phyloP scores from a whole-genome alignment of 2,329 filamentous ascomycete genomes.

The Helotiales sp. region DNA sequence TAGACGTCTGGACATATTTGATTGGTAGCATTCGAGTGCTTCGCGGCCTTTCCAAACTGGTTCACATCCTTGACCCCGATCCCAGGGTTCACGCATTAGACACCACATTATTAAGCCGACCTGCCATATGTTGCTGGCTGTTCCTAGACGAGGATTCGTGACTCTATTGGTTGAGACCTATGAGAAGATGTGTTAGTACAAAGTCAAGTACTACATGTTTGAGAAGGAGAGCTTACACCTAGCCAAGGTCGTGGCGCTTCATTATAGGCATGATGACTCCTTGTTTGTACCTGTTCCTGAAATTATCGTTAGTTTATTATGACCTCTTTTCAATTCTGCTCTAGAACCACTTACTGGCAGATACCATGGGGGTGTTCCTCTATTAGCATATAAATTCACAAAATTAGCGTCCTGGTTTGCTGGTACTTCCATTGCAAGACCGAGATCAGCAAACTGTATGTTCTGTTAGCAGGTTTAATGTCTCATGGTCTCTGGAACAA shows the following conservation, averaged over 20 bases:
- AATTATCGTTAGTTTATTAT: background rate
- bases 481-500: background rate
- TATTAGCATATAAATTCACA: background rate
- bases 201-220: background rate
- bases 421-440: background rate
- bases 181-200: background rate
- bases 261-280: background rate
- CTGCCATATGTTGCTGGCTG: conserved; percentile 15
- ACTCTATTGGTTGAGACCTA: background rate
- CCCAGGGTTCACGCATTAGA: background rate
- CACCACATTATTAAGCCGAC: conserved; percentile 14
- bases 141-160: background rate
- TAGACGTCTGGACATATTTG: conserved; percentile 3
- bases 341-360: background rate
- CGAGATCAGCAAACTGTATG: conserved; percentile 9
- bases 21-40: conserved; percentile 3
- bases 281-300: background rate
- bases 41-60: background rate
- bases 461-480: background rate
- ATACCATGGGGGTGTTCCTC: background rate
- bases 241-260: background rate
- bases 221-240: background rate
- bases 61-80: background rate
- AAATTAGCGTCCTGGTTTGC: background rate
- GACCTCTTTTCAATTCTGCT: background rate